These are phyloP conservation scores for Novymonas esmeraldas DNA, from an alignment of 208 protist species.

Conservation along the genomic window DNA sequence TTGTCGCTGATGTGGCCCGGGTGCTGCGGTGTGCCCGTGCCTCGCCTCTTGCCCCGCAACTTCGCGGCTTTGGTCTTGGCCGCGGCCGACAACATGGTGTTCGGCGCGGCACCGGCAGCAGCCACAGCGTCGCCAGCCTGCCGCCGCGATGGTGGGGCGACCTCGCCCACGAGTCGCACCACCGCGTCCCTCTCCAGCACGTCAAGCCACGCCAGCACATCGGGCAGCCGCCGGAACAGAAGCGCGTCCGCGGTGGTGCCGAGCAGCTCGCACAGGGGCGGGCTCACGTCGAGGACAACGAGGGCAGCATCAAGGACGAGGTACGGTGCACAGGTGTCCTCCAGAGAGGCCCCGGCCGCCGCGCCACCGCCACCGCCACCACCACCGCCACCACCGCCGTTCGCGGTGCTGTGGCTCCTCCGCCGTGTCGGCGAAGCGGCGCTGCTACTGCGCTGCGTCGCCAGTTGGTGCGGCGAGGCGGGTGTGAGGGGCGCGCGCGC, in stretches of 20 bases:
- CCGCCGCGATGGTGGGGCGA: neutral
- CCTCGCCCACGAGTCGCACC: constrained; percentile 3
- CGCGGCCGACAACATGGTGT: too few species aligned
- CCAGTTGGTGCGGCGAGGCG: too few species aligned
- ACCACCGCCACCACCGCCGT: neutral
- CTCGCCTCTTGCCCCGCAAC: neutral
- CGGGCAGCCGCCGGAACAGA: constrained; percentile 32
- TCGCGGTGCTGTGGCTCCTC: neutral
- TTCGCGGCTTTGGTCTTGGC: constrained; percentile 2
- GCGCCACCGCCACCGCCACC: neutral
- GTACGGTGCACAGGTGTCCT: constrained; percentile 44
- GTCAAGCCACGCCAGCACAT: constrained; percentile 51
- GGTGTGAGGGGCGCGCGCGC: too few species aligned
- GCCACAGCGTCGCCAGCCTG: neutral
- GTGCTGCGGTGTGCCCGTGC: neutral
- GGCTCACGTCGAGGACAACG: constrained; percentile 56
- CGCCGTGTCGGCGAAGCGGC: too few species aligned
- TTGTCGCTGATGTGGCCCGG: neutral
- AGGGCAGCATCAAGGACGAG: constrained; percentile 39
- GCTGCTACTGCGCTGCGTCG: too few species aligned
- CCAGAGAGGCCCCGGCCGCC: constrained; percentile 9
- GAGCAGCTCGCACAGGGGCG: constrained; percentile 46
- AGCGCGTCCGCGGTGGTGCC: constrained; percentile 41
- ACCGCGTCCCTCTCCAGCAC: constrained; percentile 35
- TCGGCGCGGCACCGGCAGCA: too few species aligned